A percentile compares a stretch with the other conserved stretches of the same genome.
These are phyloP conservation scores for Cordia subcordata DNA, from an alignment of 257 asterid species.

Conservation along the genomic window DNA sequence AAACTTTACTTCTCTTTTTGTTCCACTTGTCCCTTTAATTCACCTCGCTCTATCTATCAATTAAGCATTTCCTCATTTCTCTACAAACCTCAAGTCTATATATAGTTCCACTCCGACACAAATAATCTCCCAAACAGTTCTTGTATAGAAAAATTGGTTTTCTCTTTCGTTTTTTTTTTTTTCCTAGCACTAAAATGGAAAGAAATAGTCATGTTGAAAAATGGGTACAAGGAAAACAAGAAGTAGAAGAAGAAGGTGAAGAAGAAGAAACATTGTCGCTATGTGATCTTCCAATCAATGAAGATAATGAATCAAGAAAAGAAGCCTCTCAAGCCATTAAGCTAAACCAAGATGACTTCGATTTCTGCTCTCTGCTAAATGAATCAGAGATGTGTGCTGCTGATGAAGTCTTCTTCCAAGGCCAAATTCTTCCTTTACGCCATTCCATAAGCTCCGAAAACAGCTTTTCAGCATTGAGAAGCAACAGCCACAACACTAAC, in stretches of 20 bases:
- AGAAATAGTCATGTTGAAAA: slow-evolving; percentile 4
- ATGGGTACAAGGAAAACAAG: slow-evolving; percentile 3
- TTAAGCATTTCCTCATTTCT: neutral
- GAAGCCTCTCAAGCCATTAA: neutral
- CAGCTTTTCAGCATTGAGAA: slow-evolving; percentile 15
- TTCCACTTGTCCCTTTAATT: slow-evolving; percentile 38
- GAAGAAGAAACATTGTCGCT: slow-evolving; percentile 68
- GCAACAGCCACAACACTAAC: neutral
- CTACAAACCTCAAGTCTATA: slow-evolving; percentile 2
- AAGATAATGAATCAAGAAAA: slow-evolving; percentile 16
- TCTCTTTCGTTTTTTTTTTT: neutral
- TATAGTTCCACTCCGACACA: neutral
- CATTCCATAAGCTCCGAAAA: slow-evolving; percentile 48
- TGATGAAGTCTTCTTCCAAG: slow-evolving; percentile 74
- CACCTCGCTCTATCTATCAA: neutral
- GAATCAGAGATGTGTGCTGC: slow-evolving; percentile 71
- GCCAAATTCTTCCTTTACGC: slow-evolving; percentile 70
- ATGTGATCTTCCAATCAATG: slow-evolving; percentile 66
- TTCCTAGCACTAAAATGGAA: neutral
- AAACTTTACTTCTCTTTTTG: slow-evolving; percentile 7
- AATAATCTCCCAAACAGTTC: neutral
- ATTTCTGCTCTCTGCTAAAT: slow-evolving; percentile 39
- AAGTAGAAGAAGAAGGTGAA: slow-evolving; percentile 16
- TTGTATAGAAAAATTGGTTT: neutral
- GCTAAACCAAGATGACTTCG: slow-evolving; percentile 36